Evolutionary conservation across 1,284 basidiomycete genomes (phyloP).

Genomic region (Cutaneotrichosporon dermatis): DNA sequence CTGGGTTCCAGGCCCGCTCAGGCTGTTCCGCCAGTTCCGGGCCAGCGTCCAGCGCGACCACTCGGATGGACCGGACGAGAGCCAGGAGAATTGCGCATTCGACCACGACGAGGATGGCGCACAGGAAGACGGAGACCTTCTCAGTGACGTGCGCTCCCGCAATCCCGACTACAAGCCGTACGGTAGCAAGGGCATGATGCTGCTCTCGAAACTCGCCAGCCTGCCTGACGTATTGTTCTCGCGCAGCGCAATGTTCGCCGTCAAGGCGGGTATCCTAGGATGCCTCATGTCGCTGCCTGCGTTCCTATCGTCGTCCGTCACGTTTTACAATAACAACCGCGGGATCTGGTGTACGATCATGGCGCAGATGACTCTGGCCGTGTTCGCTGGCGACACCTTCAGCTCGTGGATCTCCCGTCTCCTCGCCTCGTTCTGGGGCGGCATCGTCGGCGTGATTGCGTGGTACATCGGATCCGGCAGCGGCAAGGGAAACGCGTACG

Average conservation of each 20-base stretch:
- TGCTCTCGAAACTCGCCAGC: conserved; percentile 32
- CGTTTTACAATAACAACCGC: conserved; percentile 45
- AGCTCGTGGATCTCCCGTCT: conserved; percentile 64
- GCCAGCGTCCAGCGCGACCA: conserved; percentile 2
- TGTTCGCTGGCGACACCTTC: conserved; percentile 61
- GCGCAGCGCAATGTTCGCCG: conserved; percentile 58
- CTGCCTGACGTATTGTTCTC: conserved; percentile 36
- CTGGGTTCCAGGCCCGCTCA: conserved; percentile 63
- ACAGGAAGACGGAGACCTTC: conserved; percentile 9
- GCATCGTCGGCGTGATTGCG: conserved; percentile 57
- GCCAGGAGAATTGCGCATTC: conserved; percentile 4
- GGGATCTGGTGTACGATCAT: conserved; percentile 44
- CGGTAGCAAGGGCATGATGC: conserved; percentile 27
- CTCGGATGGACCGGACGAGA: conserved; percentile 2
- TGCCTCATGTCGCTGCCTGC: conserved; percentile 49
- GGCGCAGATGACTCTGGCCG: conserved; percentile 20
- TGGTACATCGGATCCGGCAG: conserved; percentile 64
- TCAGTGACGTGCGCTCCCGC: conserved; percentile 38
- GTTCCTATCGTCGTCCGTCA: conserved; percentile 34
- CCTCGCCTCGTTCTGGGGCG: conserved; percentile 65
- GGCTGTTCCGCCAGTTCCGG: conserved; percentile 26
- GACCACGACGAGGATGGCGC: conserved; percentile 9
- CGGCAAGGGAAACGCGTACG: conserved; percentile 64
- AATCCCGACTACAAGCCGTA: conserved; percentile 49
- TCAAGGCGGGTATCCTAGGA: conserved; percentile 72